These are phyloP conservation scores for Trichophyton benhamiae DNA, from an alignment of 2,329 filamentous ascomycete genomes.

Conservation along the genomic window DNA sequence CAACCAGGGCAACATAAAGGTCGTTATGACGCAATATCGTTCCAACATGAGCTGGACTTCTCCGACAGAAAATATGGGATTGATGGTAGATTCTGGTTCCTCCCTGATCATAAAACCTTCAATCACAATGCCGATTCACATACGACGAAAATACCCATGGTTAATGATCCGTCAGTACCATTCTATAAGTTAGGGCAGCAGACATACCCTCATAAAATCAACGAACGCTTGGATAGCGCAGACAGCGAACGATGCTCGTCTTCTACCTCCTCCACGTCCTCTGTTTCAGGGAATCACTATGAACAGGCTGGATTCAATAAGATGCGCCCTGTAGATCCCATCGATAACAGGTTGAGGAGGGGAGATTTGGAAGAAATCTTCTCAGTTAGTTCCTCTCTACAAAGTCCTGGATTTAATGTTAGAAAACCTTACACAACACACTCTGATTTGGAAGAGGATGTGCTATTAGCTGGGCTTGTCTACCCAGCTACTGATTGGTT, in stretches of 20 bases:
- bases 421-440: not conserved
- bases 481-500: constrained; percentile 30
- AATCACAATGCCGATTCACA: not conserved
- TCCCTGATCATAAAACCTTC: not conserved
- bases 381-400: not conserved
- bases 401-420: not conserved
- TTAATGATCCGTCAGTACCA: not conserved
- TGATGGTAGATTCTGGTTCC: constrained; percentile 36
- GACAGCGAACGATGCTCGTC: not conserved
- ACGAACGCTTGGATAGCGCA: not conserved
- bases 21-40: constrained; percentile 39
- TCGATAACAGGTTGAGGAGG: not conserved
- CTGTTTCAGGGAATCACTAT: not conserved
- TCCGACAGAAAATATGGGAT: constrained; percentile 44
- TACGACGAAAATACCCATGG: not conserved
- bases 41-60: constrained; percentile 36
- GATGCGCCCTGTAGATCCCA: not conserved
- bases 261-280: not conserved
- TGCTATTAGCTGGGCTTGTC: constrained; percentile 28
- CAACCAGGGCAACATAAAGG: constrained; percentile 2
- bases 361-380: not conserved
- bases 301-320: not conserved
- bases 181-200: not conserved
- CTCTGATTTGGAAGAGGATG: constrained; percentile 3
- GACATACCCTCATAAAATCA: not conserved